Percentiles rank a stretch among this genome's conserved stretches.
phyloP scores from a whole-genome alignment of 441 rosid genomes.

The Iberis amara region DNA sequence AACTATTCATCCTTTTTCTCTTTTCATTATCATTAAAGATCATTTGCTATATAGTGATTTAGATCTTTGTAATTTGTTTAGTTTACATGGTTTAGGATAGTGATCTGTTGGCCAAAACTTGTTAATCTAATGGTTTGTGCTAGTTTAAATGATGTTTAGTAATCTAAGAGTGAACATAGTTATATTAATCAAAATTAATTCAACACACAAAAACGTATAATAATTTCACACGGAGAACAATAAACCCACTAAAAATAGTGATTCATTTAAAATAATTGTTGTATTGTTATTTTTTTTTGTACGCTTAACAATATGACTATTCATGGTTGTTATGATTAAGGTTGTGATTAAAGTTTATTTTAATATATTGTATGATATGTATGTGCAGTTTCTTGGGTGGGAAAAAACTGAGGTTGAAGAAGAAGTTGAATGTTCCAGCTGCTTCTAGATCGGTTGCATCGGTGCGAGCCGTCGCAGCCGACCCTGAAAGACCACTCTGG shows the following conservation, averaged over 20 bases:
- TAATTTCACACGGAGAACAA: no score
- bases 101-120: neutral
- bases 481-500: constrained; percentile 87
- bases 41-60: neutral
- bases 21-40: neutral
- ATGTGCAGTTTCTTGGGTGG: constrained; percentile 64
- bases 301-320: neutral
- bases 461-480: constrained; percentile 66
- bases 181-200: no score
- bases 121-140: no score
- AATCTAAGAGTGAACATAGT: no score
- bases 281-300: no score
- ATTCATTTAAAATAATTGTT: no score
- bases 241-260: no score
- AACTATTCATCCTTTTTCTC: constrained; percentile 22
- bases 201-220: no score
- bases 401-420: constrained; percentile 54
- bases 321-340: neutral
- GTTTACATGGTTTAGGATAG: neutral
- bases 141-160: no score
- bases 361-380: constrained; percentile 6
- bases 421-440: constrained; percentile 31
- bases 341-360: neutral
- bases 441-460: constrained; percentile 39
- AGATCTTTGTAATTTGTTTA: neutral